A percentile compares a stretch with the other conserved stretches of the same genome.
Conservation (phyloP, 2,329 filamentous ascomycete genomes). For the Aureobasidium sp. region DNA sequence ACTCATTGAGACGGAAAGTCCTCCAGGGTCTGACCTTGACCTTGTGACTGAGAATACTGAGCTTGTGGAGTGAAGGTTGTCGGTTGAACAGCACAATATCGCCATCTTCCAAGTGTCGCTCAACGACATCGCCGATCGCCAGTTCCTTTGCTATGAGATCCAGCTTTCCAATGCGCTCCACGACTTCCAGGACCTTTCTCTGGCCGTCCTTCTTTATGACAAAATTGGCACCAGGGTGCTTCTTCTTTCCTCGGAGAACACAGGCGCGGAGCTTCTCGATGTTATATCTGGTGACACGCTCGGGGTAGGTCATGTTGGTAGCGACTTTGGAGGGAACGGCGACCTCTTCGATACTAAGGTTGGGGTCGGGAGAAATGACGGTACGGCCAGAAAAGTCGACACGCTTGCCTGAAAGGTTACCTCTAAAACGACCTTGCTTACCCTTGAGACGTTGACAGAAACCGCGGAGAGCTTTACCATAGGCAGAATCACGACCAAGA, state of each 20-base stretch:
- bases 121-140: conserved; percentile 77
- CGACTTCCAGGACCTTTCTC: conserved; percentile 62
- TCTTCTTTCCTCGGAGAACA: conserved; percentile 65
- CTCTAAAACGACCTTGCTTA: conserved; percentile 94
- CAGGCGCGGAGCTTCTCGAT: conserved; percentile 70
- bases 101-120: conserved; percentile 89
- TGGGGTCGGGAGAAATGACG: conserved; percentile 95
- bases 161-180: conserved; percentile 44
- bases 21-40: conserved; percentile 91
- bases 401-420: conserved; percentile 94
- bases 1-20: conserved; percentile 95
- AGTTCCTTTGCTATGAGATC: conserved; percentile 66
- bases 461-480: conserved; percentile 82
- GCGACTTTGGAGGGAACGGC: conserved; percentile 88
- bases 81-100: conserved; percentile 97
- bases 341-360: conserved; percentile 86
- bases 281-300: conserved; percentile 78
- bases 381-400: conserved; percentile 97
- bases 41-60: conserved; percentile 94
- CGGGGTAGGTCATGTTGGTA: conserved; percentile 92
- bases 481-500: conserved; percentile 70
- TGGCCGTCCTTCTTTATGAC: conserved; percentile 66
- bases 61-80: conserved; percentile 93
- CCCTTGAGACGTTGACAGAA: conserved; percentile 95
- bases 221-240: conserved; percentile 83